phyloP scores from a whole-genome alignment of 768 basidiomycete genomes.

The Lactarius vividus region DNA sequence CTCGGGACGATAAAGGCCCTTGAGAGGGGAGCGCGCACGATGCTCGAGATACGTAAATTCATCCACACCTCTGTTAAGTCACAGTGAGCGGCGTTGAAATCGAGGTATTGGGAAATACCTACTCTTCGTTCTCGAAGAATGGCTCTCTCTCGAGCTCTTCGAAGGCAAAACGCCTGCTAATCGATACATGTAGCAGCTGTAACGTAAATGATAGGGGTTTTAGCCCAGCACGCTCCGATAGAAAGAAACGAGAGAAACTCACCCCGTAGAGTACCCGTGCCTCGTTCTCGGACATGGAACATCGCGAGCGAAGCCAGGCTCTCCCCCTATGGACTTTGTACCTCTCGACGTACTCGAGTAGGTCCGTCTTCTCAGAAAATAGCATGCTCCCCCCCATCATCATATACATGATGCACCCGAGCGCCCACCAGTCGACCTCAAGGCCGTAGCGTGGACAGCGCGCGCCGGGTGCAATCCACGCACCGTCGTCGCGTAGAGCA shows the following conservation, averaged over 20 bases:
- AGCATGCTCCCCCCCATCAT: conserved; percentile 25
- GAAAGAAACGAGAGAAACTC: not conserved
- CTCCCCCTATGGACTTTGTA: conserved; percentile 18
- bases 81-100: not conserved
- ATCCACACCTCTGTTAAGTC: conserved; percentile 15
- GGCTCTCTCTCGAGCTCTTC: conserved; percentile 24
- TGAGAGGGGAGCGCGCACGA: conserved; percentile 15
- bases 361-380: conserved; percentile 24
- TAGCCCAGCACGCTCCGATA: not conserved
- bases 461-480: conserved; percentile 18
- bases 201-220: not conserved
- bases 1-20: conserved; percentile 27
- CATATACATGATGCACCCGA: conserved; percentile 28
- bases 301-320: conserved; percentile 22
- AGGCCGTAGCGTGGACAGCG: conserved; percentile 24
- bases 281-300: conserved; percentile 20
- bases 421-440: conserved; percentile 29
- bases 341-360: conserved; percentile 20
- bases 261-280: conserved; percentile 24
- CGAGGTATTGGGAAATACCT: conserved; percentile 1
- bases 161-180: conserved; percentile 24
- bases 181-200: conserved; percentile 23
- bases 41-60: conserved; percentile 25
- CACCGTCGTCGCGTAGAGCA: conserved; percentile 19
- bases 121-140: conserved; percentile 27